phyloP scores from a whole-genome alignment of 352 stramenopile species.

The Pythium brassicae region DNA sequence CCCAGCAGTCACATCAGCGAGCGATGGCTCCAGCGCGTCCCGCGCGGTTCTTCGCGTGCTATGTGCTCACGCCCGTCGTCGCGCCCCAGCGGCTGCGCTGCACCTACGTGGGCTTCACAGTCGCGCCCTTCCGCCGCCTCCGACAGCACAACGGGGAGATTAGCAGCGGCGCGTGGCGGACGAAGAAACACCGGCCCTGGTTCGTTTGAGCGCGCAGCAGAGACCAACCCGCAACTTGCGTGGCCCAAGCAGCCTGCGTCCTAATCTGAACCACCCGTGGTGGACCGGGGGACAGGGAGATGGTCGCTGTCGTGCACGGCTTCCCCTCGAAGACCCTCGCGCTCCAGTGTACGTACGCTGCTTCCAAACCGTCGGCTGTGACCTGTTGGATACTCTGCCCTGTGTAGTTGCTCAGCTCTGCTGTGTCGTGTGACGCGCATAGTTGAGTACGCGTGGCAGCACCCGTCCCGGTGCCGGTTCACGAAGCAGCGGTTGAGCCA shows the following conservation, averaged over 20 bases:
- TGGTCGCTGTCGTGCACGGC: conserved; percentile 66
- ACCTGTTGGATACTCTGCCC: too few relatives aligned
- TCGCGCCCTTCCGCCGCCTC: conserved; percentile 48
- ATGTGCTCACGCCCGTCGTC: conserved; percentile 59
- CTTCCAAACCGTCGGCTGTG: too few relatives aligned
- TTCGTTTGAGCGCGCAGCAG: too few relatives aligned
- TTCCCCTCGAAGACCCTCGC: conserved; percentile 75
- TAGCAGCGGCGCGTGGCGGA: conserved; percentile 58
- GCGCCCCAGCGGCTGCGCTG: conserved; percentile 44
- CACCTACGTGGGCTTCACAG: conserved; percentile 73
- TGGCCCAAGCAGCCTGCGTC: too few relatives aligned
- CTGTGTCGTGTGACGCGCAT: background rate
- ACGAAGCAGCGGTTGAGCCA: conserved; percentile 30
- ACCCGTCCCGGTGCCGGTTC: conserved; percentile 53
- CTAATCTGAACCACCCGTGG: too few relatives aligned
- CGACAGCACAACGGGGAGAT: conserved; percentile 78
- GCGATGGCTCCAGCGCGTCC: background rate
- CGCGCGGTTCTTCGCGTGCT: conserved; percentile 79
- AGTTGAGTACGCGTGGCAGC: conserved; percentile 83
- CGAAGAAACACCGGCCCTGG: conserved; percentile 47
- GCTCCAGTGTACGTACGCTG: conserved; percentile 73
- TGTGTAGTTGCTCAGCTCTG: too few relatives aligned
- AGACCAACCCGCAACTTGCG: too few relatives aligned
- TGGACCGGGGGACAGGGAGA: too few relatives aligned
- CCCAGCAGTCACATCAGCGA: background rate